phyloP scores from a whole-genome alignment of 192 early-diverging fungal species.

The Mortierella antarctica region DNA sequence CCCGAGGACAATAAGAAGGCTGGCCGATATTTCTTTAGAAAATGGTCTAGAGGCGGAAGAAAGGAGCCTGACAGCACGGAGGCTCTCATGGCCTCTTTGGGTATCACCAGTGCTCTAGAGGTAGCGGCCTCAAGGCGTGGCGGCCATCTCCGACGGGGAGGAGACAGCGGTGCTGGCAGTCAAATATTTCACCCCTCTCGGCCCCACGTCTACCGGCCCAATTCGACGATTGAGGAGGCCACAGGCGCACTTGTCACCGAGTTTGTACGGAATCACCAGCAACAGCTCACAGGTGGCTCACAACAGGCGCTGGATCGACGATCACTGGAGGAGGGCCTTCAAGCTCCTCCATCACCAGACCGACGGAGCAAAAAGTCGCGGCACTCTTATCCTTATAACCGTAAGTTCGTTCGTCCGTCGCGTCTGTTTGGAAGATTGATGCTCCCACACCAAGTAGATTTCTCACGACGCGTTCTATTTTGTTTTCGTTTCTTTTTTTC shows the following conservation, averaged over 20 bases:
- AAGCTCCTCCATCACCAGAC: constrained; percentile 30
- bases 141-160: too few species aligned
- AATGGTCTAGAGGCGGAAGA: neutral
- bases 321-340: neutral
- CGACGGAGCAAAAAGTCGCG: constrained; percentile 25
- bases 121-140: neutral
- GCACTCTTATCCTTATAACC: neutral
- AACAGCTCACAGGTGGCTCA: neutral
- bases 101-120: constrained; percentile 17
- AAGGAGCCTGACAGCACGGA: neutral
- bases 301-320: neutral
- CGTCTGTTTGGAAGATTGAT: too few species aligned
- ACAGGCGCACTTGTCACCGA: constrained; percentile 34
- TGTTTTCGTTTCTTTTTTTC: neutral
- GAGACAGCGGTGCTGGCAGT: neutral
- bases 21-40: neutral
- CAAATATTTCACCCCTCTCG: neutral
- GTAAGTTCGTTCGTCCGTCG: too few species aligned
- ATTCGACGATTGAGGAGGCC: constrained; percentile 35
- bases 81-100: constrained; percentile 11
- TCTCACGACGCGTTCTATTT: neutral
- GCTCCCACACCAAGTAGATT: neutral
- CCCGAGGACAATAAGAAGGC: too few species aligned
- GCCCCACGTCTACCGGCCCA: constrained; percentile 18
- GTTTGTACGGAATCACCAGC: constrained; percentile 36